Conservation (phyloP, 2,329 filamentous ascomycete genomes). For the Clonostachys sp. region DNA sequence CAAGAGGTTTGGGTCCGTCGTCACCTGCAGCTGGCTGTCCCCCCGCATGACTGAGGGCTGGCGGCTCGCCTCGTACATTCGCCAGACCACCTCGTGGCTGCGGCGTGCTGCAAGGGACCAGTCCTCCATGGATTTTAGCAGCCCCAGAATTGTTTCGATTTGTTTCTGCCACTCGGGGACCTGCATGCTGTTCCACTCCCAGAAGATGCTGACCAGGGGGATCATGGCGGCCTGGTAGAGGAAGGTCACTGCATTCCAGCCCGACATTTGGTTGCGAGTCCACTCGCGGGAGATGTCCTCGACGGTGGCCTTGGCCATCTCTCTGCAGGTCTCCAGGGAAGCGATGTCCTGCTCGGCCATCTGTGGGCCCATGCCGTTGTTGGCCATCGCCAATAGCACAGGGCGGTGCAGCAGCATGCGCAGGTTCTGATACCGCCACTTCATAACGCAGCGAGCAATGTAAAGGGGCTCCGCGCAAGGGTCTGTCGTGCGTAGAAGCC, state of each 20-base stretch:
- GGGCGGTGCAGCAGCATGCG: conserved; percentile 73
- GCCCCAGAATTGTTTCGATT: conserved; percentile 53
- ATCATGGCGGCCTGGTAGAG: conserved; percentile 79
- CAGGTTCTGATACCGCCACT: conserved; percentile 77
- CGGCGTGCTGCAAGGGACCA: conserved; percentile 61
- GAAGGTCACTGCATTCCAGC: conserved; percentile 81
- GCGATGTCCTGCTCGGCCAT: conserved; percentile 57
- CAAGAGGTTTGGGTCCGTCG: conserved; percentile 14
- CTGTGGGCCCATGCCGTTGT: conserved; percentile 42
- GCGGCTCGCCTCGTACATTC: conserved; percentile 56
- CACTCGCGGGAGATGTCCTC: conserved; percentile 68
- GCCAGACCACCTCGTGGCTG: conserved; percentile 57
- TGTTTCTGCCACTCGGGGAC: conserved; percentile 50
- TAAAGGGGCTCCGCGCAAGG: conserved; percentile 67
- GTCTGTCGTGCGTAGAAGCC: conserved; percentile 58
- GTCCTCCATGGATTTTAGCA: conserved; percentile 59
- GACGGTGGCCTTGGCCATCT: conserved; percentile 66
- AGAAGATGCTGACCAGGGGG: conserved; percentile 70
- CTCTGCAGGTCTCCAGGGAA: conserved; percentile 64
- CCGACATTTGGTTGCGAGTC: conserved; percentile 68
- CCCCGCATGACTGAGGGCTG: conserved; percentile 19
- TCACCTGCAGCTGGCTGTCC: background rate
- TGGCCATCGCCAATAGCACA: conserved; percentile 62
- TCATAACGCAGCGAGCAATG: conserved; percentile 70
- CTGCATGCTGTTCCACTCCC: conserved; percentile 50